These are phyloP conservation scores for Hyphopichia khmerensis DNA, from an alignment of 1,139 yeast species.

Conservation along the genomic window DNA sequence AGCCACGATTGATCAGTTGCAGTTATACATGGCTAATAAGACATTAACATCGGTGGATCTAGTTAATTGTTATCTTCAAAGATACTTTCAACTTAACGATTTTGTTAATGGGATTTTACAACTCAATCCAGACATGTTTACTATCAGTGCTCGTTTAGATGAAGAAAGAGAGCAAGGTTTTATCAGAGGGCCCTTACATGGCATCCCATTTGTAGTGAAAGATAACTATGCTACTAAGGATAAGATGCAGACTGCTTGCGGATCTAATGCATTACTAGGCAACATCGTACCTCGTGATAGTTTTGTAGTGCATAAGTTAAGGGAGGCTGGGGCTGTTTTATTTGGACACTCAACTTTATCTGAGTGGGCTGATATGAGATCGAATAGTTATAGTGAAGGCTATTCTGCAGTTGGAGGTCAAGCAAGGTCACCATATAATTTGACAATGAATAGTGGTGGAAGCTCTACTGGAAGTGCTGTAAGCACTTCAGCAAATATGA, in stretches of 20 bases:
- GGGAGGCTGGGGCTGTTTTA: slow-evolving; percentile 22
- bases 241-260: slow-evolving; percentile 19
- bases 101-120: slow-evolving; percentile 16
- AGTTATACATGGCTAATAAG: slow-evolving; percentile 15
- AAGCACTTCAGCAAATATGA: slow-evolving; percentile 18
- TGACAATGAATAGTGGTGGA: slow-evolving; percentile 19
- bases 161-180: slow-evolving; percentile 16
- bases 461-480: slow-evolving; percentile 20
- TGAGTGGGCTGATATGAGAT: slow-evolving; percentile 25
- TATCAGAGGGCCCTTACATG: slow-evolving; percentile 19
- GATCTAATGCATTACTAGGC: slow-evolving; percentile 18
- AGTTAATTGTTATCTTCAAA: slow-evolving; percentile 15
- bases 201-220: slow-evolving; percentile 21
- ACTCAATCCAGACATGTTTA: slow-evolving; percentile 17
- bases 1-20: slow-evolving; percentile 23
- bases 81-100: slow-evolving; percentile 17
- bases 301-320: slow-evolving; percentile 15
- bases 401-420: slow-evolving; percentile 23
- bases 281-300: slow-evolving; percentile 22
- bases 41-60: slow-evolving; percentile 13
- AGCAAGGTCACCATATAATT: slow-evolving; percentile 18
- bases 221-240: slow-evolving; percentile 21
- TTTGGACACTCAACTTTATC: slow-evolving; percentile 20
- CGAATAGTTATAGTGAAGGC: slow-evolving; percentile 18
- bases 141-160: slow-evolving; percentile 9